Evolutionary conservation across 176 grass and related monocot species (phyloP).

Genomic region (Chloris gayana): DNA sequence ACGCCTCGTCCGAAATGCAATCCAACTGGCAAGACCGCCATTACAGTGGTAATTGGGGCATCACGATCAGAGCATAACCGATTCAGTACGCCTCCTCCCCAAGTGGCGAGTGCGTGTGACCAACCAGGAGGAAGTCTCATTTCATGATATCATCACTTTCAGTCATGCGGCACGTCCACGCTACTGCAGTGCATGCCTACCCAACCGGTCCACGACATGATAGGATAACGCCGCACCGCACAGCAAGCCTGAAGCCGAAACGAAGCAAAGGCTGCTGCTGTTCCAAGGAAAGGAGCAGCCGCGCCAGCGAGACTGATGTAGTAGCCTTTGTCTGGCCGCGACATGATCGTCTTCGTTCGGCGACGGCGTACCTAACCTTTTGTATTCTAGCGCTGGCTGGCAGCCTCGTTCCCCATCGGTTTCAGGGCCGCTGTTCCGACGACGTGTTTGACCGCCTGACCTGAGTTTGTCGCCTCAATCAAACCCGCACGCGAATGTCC

Average conservation of each 20-base stretch:
- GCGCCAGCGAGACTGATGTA: not conserved
- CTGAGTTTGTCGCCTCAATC: not conserved
- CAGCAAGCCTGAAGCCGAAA: conserved; percentile 16
- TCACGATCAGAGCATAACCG: not conserved
- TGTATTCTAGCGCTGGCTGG: not conserved
- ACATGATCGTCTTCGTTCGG: not conserved
- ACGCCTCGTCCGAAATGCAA: too few species aligned
- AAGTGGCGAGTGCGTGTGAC: not conserved
- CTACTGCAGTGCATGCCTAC: conserved; percentile 2
- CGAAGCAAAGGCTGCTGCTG: not conserved
- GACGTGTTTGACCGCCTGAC: not conserved
- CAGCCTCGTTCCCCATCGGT: not conserved
- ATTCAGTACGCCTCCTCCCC: not conserved
- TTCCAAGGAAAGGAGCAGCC: not conserved
- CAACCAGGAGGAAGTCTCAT: not conserved
- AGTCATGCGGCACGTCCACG: not conserved
- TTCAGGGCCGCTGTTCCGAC: not conserved
- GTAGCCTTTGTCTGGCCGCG: not conserved
- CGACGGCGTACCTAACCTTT: not conserved
- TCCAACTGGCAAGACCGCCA: not conserved
- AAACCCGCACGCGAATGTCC: not conserved
- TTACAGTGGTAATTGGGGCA: not conserved
- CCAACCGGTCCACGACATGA: conserved; percentile 5
- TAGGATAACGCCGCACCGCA: not conserved
- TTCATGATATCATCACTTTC: not conserved